These are phyloP conservation scores for Pythium dissimile DNA, from an alignment of 352 stramenopile genomes.

Conservation along the genomic window DNA sequence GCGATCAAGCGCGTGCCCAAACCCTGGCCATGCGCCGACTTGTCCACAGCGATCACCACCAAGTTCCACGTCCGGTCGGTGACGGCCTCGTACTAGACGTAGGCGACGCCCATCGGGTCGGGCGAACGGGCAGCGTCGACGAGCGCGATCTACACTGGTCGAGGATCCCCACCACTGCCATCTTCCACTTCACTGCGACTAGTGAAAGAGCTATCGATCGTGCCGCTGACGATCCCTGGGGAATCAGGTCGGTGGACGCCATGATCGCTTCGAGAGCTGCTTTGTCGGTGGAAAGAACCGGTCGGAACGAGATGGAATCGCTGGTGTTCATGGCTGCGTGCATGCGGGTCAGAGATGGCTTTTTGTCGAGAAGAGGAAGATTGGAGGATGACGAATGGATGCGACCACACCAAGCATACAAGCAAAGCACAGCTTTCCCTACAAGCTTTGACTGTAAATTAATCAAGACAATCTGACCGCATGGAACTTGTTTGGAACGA, in stretches of 20 bases:
- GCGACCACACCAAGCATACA: too few species aligned
- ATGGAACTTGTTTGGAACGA: too few species aligned
- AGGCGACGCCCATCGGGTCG: conserved; percentile 2
- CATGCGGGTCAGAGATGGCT: too few species aligned
- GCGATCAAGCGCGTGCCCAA: neutral
- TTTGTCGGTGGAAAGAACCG: too few species aligned
- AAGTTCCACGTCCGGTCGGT: conserved; percentile 8
- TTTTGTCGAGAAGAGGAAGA: too few species aligned
- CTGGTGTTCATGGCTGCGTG: too few species aligned
- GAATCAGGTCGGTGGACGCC: neutral
- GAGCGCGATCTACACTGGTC: neutral
- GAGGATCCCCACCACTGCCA: neutral
- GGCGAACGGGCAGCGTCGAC: neutral
- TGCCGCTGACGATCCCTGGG: neutral
- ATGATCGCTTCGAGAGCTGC: neutral
- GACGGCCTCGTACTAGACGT: neutral
- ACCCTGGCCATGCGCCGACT: neutral
- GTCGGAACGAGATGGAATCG: too few species aligned
- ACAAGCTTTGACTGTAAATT: too few species aligned
- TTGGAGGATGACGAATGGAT: too few species aligned
- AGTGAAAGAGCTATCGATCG: neutral
- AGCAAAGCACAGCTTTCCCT: too few species aligned
- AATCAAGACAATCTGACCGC: too few species aligned
- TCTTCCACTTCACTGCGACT: neutral
- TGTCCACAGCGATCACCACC: conserved; percentile 2